Percentiles rank a stretch among this genome's conserved stretches.
Evolutionary conservation across 2,329 filamentous ascomycete species (phyloP).

Genomic region (Atkinsonella texensis): DNA sequence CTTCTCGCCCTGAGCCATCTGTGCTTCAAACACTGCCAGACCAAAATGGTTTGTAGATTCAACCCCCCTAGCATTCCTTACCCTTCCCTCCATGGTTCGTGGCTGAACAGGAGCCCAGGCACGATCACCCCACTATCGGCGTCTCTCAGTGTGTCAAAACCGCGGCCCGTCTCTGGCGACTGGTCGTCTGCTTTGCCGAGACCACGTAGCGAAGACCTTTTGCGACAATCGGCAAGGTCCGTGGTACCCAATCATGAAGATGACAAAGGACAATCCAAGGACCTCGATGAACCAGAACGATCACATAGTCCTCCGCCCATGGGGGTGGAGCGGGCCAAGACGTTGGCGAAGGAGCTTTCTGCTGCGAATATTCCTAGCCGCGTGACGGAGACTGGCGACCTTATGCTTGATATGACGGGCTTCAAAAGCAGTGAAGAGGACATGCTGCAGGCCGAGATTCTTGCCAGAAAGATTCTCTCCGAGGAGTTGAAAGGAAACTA

Average conservation of each 20-base stretch:
- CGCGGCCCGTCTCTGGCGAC: conserved; percentile 37
- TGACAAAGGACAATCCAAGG: conserved; percentile 24
- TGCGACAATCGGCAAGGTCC: conserved; percentile 34
- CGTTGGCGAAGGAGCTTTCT: conserved; percentile 76
- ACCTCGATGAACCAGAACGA: conserved; percentile 33
- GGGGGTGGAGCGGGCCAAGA: conserved; percentile 67
- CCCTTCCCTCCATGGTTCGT: not conserved
- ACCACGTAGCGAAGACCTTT: conserved; percentile 43
- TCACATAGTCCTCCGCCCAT: conserved; percentile 70
- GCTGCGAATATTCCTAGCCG: conserved; percentile 85
- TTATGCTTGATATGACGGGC: conserved; percentile 97
- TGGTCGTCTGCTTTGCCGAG: conserved; percentile 33
- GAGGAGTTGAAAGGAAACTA: conserved; percentile 92
- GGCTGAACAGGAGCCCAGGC: conserved; percentile 18
- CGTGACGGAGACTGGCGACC: conserved; percentile 82
- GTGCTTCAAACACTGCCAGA: conserved; percentile 22
- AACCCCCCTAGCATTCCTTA: not conserved
- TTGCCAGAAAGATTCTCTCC: conserved; percentile 81
- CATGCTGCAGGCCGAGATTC: conserved; percentile 79
- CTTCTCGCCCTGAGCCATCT: conserved; percentile 32
- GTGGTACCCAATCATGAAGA: conserved; percentile 23
- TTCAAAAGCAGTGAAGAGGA: conserved; percentile 94
- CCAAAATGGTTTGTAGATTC: conserved; percentile 17
- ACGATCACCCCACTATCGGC: conserved; percentile 40
- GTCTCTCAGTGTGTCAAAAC: conserved; percentile 37